These are phyloP conservation scores for Phaffia australis DNA, from an alignment of 768 basidiomycete genomes.

Conservation along the genomic window DNA sequence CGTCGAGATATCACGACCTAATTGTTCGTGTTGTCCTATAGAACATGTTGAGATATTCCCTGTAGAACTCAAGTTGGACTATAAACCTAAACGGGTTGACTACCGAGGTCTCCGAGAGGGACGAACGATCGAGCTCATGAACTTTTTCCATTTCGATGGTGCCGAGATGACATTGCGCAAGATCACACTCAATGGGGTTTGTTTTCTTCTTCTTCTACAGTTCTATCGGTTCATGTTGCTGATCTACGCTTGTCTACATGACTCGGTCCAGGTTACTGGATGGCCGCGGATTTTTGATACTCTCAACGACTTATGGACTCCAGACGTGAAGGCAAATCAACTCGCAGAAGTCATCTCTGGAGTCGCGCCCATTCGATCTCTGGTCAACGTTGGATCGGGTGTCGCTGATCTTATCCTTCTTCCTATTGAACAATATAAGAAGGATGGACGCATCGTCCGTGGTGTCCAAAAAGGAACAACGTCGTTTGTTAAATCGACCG, in stretches of 20 bases:
- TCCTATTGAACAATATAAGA: conserved; percentile 94
- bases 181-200: conserved; percentile 77
- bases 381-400: conserved; percentile 95
- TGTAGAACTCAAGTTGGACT: conserved; percentile 88
- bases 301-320: conserved; percentile 97
- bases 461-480: conserved; percentile 90
- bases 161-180: conserved; percentile 96
- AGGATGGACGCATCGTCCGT: conserved; percentile 82
- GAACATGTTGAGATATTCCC: conserved; percentile 93
- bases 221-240: neutral
- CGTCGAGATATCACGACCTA: neutral
- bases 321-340: conserved; percentile 97
- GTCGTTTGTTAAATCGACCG: conserved; percentile 85
- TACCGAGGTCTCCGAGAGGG: conserved; percentile 83
- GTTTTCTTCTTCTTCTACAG: conserved; percentile 34
- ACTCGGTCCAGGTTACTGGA: conserved; percentile 61
- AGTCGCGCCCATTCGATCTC: conserved; percentile 85
- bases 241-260: too few relatives aligned
- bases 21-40: conserved; percentile 35
- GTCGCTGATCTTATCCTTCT: conserved; percentile 90
- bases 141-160: conserved; percentile 99
- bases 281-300: conserved; percentile 80
- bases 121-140: conserved; percentile 92
- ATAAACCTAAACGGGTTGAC: conserved; percentile 94
- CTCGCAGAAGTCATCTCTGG: conserved; percentile 94